Evolutionary conservation across 495 filamentous ascomycete species (phyloP).

Genomic region (Xylaria sp.): DNA sequence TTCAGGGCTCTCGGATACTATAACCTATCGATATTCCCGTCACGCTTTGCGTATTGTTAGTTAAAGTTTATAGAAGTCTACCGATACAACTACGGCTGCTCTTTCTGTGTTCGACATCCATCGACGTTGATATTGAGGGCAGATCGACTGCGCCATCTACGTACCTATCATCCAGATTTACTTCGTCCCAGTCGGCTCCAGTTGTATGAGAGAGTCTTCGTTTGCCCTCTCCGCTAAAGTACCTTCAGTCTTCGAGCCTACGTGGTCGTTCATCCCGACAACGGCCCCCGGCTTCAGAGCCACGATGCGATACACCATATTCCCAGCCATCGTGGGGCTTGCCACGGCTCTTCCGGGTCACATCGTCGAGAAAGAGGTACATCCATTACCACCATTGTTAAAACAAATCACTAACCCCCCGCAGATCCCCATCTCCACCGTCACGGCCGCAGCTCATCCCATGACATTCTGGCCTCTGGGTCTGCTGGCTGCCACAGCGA

Average conservation of each 20-base stretch:
- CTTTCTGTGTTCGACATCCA: not conserved
- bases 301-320: not conserved
- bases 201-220: not conserved
- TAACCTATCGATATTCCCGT: no score
- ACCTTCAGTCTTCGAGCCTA: not conserved
- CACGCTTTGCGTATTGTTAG: no score
- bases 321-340: not conserved
- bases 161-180: no score
- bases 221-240: not conserved
- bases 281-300: not conserved
- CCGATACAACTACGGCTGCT: no score
- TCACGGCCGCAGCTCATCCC: conserved; percentile 39
- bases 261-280: not conserved
- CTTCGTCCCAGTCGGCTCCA: no score
- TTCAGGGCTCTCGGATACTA: not conserved
- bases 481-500: conserved; percentile 29
- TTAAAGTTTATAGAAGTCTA: no score
- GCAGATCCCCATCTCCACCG: conserved; percentile 30
- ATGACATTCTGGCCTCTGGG: conserved; percentile 34
- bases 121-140: not conserved
- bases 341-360: conserved; percentile 2
- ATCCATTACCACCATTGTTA: not conserved
- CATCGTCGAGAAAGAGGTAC: not conserved
- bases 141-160: not conserved
- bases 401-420: not conserved